Percentiles rank a stretch among this genome's conserved stretches.
Conservation (phyloP, 371 early-diverging fungal genomes). For the Rhizomucor miehei region DNA sequence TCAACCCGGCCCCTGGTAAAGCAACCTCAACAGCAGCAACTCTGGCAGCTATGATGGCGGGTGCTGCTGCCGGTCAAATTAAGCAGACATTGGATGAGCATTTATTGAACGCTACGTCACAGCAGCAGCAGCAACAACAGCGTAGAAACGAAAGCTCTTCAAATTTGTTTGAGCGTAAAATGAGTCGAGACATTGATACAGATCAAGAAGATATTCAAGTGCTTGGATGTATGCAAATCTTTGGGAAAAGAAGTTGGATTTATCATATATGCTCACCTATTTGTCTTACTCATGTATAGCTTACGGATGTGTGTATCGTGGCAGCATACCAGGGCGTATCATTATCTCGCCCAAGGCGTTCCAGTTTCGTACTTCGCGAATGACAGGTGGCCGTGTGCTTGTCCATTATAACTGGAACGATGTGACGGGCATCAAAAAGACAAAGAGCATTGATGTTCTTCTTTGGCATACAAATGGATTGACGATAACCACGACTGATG, state of each 20-base stretch:
- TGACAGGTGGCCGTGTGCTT: slow-evolving; percentile 30
- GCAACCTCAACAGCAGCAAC: slow-evolving; percentile 23
- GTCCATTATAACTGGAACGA: slow-evolving; percentile 32
- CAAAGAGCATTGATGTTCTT: slow-evolving; percentile 32
- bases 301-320: slow-evolving; percentile 33
- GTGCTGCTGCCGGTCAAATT: slow-evolving; percentile 23
- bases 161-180: slow-evolving; percentile 11
- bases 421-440: slow-evolving; percentile 34
- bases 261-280: too few relatives aligned
- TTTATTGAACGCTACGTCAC: slow-evolving; percentile 6
- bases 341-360: slow-evolving; percentile 13
- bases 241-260: background rate
- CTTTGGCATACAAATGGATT: slow-evolving; percentile 39
- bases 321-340: slow-evolving; percentile 34
- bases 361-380: slow-evolving; percentile 36
- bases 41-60: slow-evolving; percentile 27
- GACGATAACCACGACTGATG: slow-evolving; percentile 24
- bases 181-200: slow-evolving; percentile 1
- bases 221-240: slow-evolving; percentile 12
- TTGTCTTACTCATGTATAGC: too few relatives aligned
- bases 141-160: too few relatives aligned
- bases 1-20: too few relatives aligned
- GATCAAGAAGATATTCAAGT: slow-evolving; percentile 8
- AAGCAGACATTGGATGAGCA: slow-evolving; percentile 21
- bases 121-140: too few relatives aligned